Percentiles rank a stretch among this genome's conserved stretches.
phyloP scores from a whole-genome alignment of 345 rosid genomes.

The Cardamine occulta region DNA sequence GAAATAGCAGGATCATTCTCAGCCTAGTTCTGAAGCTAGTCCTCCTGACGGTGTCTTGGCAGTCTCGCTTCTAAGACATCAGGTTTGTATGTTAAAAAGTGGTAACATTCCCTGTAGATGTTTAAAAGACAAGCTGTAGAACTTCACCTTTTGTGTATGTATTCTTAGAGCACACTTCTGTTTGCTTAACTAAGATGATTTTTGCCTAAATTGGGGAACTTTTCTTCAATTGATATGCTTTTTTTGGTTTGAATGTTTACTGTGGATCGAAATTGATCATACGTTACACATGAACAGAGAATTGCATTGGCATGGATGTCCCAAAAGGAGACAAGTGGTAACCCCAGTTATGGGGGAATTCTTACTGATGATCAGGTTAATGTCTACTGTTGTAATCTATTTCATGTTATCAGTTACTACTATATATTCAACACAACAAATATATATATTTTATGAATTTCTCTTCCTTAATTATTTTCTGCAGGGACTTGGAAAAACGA shows the following conservation, averaged over 20 bases:
- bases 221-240: conserved; percentile 8
- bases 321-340: conserved; percentile 65
- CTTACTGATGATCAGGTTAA: conserved; percentile 94
- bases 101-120: neutral
- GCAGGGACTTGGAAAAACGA: conserved; percentile 90
- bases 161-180: neutral
- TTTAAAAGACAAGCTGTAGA: neutral
- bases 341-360: conserved; percentile 81
- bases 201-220: conserved; percentile 4
- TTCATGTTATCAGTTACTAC: neutral
- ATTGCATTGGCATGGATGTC: conserved; percentile 96
- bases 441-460: neutral
- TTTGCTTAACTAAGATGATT: conserved; percentile 14
- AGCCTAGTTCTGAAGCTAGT: conserved; percentile 69
- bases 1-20: conserved; percentile 68
- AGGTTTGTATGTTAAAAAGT: conserved; percentile 51
- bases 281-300: conserved; percentile 51
- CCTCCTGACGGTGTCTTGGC: conserved; percentile 77
- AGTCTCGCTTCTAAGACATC: conserved; percentile 82
- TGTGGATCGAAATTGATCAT: conserved; percentile 6
- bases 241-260: conserved; percentile 7
- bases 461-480: conserved; percentile 36
- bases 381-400: conserved; percentile 8
- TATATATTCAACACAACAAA: neutral
- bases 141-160: neutral